Conservation (phyloP, 139 green algal genomes). For the Diplosphaera chodatii region DNA sequence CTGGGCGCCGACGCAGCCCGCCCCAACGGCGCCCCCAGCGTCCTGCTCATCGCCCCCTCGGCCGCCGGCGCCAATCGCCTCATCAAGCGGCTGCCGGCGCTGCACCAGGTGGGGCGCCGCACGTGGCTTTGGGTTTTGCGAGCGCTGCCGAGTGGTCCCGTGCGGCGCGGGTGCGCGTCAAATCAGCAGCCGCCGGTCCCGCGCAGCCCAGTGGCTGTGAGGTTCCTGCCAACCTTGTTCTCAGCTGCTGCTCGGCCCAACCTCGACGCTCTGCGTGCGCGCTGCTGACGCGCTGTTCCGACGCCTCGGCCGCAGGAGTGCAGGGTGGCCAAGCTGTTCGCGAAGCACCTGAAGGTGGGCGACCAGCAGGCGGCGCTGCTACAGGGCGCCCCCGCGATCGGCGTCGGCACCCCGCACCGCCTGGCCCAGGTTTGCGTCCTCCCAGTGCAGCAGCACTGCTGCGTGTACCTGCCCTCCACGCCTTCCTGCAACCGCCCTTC, state of each 20-base stretch:
- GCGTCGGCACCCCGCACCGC: constrained; percentile 38
- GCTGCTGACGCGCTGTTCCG: not conserved
- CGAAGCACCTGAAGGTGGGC: constrained; percentile 50
- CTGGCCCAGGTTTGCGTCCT: no score
- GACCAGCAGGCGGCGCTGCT: constrained; percentile 32
- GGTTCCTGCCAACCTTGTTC: no score
- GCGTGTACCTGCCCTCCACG: no score
- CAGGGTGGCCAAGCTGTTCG: constrained; percentile 47
- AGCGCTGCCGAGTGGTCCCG: not conserved
- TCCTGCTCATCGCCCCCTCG: constrained; percentile 18
- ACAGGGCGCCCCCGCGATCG: constrained; percentile 12
- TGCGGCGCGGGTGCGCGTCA: not conserved
- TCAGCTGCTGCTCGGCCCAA: not conserved
- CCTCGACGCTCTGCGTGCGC: not conserved
- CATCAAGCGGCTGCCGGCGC: constrained; percentile 16
- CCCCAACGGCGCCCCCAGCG: constrained; percentile 1
- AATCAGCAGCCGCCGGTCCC: not conserved
- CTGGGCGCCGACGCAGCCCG: not conserved
- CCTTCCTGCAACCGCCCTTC: no score
- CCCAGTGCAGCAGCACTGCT: no score
- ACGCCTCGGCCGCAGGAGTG: constrained; percentile 13
- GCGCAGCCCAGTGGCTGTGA: no score
- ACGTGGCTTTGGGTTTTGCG: no score
- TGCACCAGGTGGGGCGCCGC: constrained; percentile 5
- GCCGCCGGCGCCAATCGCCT: constrained; percentile 7